These are phyloP conservation scores for Trichocladium uniseriatum DNA, from an alignment of 495 filamentous ascomycete genomes.

Conservation along the genomic window DNA sequence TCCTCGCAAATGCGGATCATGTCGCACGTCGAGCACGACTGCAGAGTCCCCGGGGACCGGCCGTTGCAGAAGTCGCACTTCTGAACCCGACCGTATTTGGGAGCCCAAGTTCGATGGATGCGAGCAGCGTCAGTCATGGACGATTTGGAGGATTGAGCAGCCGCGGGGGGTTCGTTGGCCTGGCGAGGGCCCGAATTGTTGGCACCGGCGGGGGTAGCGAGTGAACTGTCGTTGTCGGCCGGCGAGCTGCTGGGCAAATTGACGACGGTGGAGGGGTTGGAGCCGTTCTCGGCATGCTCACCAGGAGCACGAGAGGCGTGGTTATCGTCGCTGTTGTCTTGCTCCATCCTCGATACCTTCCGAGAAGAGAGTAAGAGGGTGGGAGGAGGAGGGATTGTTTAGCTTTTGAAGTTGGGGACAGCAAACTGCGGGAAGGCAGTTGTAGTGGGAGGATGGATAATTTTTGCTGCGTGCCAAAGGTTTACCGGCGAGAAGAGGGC, in stretches of 20 bases:
- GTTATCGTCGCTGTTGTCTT: not conserved
- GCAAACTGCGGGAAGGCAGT: no score
- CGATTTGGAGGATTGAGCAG: not conserved
- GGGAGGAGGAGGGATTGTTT: no score
- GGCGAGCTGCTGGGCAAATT: no score
- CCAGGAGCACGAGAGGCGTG: not conserved
- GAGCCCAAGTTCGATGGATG: constrained; percentile 10
- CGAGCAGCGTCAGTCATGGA: not conserved
- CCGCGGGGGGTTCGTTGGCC: no score
- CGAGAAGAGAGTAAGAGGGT: no score
- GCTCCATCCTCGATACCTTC: no score
- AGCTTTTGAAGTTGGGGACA: no score
- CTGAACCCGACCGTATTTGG: constrained; percentile 13
- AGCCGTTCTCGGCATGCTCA: not conserved
- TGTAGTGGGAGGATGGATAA: not conserved
- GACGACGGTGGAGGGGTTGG: no score
- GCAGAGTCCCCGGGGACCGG: constrained; percentile 10
- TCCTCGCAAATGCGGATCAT: constrained; percentile 12
- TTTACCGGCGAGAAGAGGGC: not conserved
- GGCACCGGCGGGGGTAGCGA: no score
- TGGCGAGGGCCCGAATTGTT: no score
- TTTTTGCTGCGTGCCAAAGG: not conserved
- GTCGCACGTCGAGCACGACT: constrained; percentile 7
- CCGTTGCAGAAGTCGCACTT: constrained; percentile 22
- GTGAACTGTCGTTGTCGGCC: not conserved